A percentile compares a stretch with the other conserved stretches of the same genome.
Conservation (phyloP, 2,329 filamentous ascomycete genomes). For the Botrytis fabae region DNA sequence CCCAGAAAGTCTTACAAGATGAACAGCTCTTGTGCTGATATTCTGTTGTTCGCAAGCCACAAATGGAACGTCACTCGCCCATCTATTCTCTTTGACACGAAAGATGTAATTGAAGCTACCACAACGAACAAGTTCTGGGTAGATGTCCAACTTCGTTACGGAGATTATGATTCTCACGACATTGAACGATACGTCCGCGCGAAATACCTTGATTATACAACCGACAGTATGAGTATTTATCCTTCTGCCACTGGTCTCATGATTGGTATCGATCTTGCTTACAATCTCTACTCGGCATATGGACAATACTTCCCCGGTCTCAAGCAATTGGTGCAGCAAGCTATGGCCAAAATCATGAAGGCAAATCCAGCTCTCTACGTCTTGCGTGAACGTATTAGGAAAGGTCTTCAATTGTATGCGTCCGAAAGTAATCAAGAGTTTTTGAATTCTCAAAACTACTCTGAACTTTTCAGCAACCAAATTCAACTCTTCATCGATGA, state of each 20-base stretch:
- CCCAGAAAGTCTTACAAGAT: conserved; percentile 99
- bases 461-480: conserved; percentile 97
- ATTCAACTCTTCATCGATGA: conserved; percentile 99
- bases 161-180: conserved; percentile 98
- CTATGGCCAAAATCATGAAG: conserved; percentile 99
- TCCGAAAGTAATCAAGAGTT: conserved; percentile 99
- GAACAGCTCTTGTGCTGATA: conserved; percentile 99
- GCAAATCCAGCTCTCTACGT: conserved; percentile 97
- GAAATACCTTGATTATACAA: conserved; percentile 98
- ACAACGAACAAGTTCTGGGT: conserved; percentile 99
- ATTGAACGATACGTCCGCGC: conserved; percentile 97
- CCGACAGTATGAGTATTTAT: conserved; percentile 98
- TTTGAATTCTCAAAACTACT: conserved; percentile 98
- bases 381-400: conserved; percentile 93
- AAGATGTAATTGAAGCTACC: conserved; percentile 89
- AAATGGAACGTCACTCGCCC: conserved; percentile 98
- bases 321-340: conserved; percentile 93
- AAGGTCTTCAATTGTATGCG: conserved; percentile 95
- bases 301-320: conserved; percentile 98
- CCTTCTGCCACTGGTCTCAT: conserved; percentile 95
- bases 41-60: conserved; percentile 92
- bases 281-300: conserved; percentile 97
- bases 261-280: conserved; percentile 96
- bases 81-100: conserved; percentile 91
- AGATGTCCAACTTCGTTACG: conserved; percentile 93